Evolutionary conservation across 2,329 filamentous ascomycete genomes (phyloP).

Genomic region (Curvularia hawaiiensis): DNA sequence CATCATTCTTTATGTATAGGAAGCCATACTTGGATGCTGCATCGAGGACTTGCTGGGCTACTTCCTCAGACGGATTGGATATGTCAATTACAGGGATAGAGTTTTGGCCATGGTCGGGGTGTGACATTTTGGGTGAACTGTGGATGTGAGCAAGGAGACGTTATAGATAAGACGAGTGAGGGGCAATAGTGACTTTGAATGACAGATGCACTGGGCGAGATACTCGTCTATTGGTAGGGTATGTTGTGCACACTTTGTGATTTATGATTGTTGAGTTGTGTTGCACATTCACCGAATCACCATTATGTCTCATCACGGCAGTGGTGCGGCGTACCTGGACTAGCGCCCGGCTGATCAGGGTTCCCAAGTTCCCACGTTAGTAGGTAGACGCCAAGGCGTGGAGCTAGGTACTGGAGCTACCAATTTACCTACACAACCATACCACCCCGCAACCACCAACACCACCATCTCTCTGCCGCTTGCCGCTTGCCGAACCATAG

Average conservation of each 20-base stretch:
- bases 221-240: background rate
- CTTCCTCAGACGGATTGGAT: constrained; percentile 63
- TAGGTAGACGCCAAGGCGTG: constrained; percentile 13
- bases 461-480: constrained; percentile 1
- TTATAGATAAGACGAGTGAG: constrained; percentile 4
- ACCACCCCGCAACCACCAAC: constrained; percentile 12
- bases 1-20: constrained; percentile 81
- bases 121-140: constrained; percentile 21
- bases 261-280: background rate
- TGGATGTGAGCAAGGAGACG: background rate
- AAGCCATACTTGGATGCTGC: constrained; percentile 87
- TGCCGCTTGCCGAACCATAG: background rate
- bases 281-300: background rate
- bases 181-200: constrained; percentile 6
- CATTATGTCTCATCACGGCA: background rate
- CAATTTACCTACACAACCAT: constrained; percentile 15
- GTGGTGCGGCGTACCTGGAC: constrained; percentile 18
- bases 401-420: constrained; percentile 20
- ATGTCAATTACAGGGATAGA: constrained; percentile 91
- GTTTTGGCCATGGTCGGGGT: constrained; percentile 9
- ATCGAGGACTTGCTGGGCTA: constrained; percentile 71
- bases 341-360: constrained; percentile 20
- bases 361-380: constrained; percentile 7
- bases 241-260: background rate
- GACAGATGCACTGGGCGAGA: background rate